Evolutionary conservation across 108 stramenopile species (phyloP).

Genomic region (Chaetoceros tenuissimus): DNA sequence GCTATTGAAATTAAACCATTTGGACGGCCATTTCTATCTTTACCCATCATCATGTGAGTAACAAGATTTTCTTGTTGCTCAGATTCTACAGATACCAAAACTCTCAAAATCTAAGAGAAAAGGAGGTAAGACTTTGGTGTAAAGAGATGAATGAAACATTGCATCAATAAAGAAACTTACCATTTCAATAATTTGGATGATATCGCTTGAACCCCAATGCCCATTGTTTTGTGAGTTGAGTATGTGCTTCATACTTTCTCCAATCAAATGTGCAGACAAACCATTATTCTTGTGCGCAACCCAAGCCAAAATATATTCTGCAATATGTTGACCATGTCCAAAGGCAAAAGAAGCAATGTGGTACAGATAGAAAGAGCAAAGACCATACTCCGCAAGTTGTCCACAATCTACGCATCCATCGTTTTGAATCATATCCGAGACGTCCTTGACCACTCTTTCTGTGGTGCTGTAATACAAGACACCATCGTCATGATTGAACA

Average conservation of each 20-base stretch:
- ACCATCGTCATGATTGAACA: conserved; percentile 23
- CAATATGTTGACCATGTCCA: not conserved
- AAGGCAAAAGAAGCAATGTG: not conserved
- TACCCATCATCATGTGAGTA: conserved; percentile 42
- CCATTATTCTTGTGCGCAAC: too few species aligned
- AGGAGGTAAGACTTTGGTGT: too few species aligned
- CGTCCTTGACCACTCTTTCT: conserved; percentile 70
- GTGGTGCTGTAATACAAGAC: conserved; percentile 10
- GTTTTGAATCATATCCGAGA: conserved; percentile 15
- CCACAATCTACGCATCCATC: conserved; percentile 15
- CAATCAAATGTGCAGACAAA: conserved; percentile 16
- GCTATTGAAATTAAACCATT: conserved; percentile 42
- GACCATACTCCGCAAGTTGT: conserved; percentile 32
- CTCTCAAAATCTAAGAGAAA: conserved; percentile 29
- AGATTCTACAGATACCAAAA: conserved; percentile 55
- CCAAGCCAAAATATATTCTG: not conserved
- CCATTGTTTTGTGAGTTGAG: too few species aligned
- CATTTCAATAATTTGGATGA: too few species aligned
- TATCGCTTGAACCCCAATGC: conserved; percentile 15
- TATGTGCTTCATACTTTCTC: conserved; percentile 28
- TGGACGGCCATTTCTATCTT: conserved; percentile 17
- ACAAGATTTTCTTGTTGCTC: conserved; percentile 39
- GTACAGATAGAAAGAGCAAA: conserved; percentile 24
- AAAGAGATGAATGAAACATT: too few species aligned
- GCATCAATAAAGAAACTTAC: too few species aligned